Conservation (phyloP, 2,329 filamentous ascomycete species). For the Microsporum canis region DNA sequence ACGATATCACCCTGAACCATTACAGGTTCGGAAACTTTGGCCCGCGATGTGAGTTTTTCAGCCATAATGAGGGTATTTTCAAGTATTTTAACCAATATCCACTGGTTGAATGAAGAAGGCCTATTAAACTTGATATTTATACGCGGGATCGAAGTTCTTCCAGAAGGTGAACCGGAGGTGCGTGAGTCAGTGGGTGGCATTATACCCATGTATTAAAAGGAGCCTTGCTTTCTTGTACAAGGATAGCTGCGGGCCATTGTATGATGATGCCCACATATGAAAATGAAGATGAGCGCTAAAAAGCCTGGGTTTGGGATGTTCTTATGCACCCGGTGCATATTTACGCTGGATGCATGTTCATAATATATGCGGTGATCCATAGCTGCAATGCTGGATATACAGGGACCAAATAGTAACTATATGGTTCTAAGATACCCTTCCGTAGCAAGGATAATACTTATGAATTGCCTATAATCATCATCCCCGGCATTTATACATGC, state of each 20-base stretch:
- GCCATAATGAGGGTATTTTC: background rate
- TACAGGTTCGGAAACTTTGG: background rate
- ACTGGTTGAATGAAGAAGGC: background rate
- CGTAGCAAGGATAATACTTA: background rate
- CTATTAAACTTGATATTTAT: background rate
- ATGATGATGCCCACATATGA: background rate
- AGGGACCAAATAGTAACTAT: background rate
- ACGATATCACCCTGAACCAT: background rate
- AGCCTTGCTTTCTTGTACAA: background rate
- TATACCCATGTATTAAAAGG: background rate
- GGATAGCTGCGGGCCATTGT: background rate
- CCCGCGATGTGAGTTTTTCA: background rate
- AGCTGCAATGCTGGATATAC: background rate
- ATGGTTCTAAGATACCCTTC: background rate
- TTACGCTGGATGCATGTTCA: no score
- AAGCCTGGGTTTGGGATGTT: background rate
- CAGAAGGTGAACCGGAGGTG: no score
- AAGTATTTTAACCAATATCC: background rate
- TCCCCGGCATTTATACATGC: no score
- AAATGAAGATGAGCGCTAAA: background rate
- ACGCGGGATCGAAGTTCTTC: background rate
- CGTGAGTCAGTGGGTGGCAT: background rate
- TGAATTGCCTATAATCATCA: no score
- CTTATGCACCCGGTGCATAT: background rate
- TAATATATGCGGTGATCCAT: background rate